A percentile compares a stretch with the other conserved stretches of the same genome.
Conservation (phyloP, 148 eudicot species). For the Dianthus caryophyllus region DNA sequence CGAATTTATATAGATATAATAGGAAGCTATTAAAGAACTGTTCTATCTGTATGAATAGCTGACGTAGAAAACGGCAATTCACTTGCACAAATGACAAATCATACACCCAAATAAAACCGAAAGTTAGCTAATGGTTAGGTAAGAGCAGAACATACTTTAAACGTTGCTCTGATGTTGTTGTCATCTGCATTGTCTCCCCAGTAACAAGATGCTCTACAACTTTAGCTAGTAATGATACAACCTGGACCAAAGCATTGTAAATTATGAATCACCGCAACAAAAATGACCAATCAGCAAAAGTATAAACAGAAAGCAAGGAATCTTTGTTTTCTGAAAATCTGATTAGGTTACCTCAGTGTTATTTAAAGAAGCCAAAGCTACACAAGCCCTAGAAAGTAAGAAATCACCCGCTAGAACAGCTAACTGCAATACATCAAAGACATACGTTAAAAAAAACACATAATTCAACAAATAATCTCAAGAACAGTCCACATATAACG, state of each 20-base stretch:
- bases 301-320: too few relatives aligned
- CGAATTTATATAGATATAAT: too few relatives aligned
- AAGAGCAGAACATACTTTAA: conserved; percentile 50
- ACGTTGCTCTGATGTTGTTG: conserved; percentile 73
- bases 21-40: too few relatives aligned
- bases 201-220: conserved; percentile 95
- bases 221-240: conserved; percentile 77
- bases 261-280: background rate
- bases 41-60: too few relatives aligned
- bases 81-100: background rate
- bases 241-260: conserved; percentile 35
- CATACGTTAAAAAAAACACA: too few relatives aligned
- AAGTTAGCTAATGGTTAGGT: background rate
- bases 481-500: background rate
- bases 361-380: conserved; percentile 79
- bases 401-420: conserved; percentile 91
- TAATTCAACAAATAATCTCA: too few relatives aligned
- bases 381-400: conserved; percentile 88
- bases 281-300: background rate
- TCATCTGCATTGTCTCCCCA: conserved; percentile 99
- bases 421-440: conserved; percentile 42
- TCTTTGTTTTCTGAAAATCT: background rate
- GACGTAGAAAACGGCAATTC: background rate
- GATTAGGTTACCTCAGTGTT: conserved; percentile 70
- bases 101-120: background rate